These are phyloP conservation scores for Colletotrichum scovillei DNA, from an alignment of 2,329 filamentous ascomycete species.

Conservation along the genomic window DNA sequence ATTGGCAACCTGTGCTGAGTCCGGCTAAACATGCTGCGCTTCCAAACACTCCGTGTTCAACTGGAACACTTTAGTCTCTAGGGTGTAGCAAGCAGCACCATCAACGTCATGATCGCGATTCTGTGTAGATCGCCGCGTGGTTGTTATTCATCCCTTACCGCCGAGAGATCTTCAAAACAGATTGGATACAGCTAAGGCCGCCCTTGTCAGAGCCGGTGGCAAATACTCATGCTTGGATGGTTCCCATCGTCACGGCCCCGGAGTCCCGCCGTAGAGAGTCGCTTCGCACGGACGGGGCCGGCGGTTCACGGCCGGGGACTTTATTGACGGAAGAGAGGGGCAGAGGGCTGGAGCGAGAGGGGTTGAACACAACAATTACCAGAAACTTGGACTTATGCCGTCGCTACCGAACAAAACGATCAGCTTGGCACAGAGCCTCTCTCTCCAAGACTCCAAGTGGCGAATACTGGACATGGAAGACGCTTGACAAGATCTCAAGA, in stretches of 20 bases:
- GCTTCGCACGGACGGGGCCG: conserved; percentile 30
- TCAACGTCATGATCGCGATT: background rate
- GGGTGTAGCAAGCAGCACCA: background rate
- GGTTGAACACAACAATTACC: background rate
- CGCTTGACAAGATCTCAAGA: background rate
- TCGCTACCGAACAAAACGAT: conserved; percentile 15
- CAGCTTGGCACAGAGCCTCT: background rate
- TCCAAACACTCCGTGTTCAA: background rate
- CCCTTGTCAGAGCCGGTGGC: conserved; percentile 12
- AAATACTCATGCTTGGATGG: background rate
- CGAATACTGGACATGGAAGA: background rate
- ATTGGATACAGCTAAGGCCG: background rate
- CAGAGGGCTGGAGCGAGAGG: background rate
- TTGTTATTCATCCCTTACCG: background rate
- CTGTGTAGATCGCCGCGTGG: background rate
- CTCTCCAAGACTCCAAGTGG: background rate
- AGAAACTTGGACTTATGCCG: background rate
- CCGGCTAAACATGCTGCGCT: background rate
- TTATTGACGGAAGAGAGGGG: background rate
- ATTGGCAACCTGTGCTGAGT: background rate
- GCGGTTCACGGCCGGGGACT: conserved; percentile 15
- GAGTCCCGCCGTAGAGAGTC: conserved; percentile 2
- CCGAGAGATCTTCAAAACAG: conserved; percentile 5
- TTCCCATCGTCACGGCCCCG: background rate
- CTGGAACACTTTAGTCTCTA: background rate